These are phyloP conservation scores for Corymbia maculata DNA, from an alignment of 345 rosid genomes.

Conservation along the genomic window DNA sequence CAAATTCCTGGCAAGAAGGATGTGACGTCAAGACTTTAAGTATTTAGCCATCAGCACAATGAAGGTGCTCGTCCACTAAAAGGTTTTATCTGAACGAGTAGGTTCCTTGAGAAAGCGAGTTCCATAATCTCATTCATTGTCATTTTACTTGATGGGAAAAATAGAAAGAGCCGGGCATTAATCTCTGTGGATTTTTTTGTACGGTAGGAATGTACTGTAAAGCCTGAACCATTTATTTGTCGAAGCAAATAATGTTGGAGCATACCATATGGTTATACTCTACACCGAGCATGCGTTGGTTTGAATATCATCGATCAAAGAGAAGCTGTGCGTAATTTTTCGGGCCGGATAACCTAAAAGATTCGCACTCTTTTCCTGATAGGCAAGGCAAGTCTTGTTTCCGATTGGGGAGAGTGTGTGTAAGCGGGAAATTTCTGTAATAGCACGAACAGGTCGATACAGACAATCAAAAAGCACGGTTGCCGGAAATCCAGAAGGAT, in stretches of 20 bases:
- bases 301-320: not conserved
- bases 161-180: not conserved
- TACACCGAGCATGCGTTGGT: not conserved
- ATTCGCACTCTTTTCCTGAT: not conserved
- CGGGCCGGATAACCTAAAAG: not conserved
- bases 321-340: not conserved
- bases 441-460: not conserved
- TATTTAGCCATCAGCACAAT: not conserved
- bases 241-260: not conserved
- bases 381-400: not conserved
- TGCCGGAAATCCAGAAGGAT: not conserved
- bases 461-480: not conserved
- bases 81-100: not conserved
- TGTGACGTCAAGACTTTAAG: constrained; percentile 33
- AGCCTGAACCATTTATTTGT: not conserved
- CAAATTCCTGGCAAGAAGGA: constrained; percentile 31
- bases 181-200: not conserved
- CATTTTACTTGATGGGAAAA: not conserved
- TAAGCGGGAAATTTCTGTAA: not conserved
- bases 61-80: not conserved
- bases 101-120: not conserved
- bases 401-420: not conserved
- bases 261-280: not conserved
- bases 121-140: not conserved
- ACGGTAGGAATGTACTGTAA: not conserved